phyloP scores from a whole-genome alignment of 495 filamentous ascomycete genomes.

The Filosporella fistucella region DNA sequence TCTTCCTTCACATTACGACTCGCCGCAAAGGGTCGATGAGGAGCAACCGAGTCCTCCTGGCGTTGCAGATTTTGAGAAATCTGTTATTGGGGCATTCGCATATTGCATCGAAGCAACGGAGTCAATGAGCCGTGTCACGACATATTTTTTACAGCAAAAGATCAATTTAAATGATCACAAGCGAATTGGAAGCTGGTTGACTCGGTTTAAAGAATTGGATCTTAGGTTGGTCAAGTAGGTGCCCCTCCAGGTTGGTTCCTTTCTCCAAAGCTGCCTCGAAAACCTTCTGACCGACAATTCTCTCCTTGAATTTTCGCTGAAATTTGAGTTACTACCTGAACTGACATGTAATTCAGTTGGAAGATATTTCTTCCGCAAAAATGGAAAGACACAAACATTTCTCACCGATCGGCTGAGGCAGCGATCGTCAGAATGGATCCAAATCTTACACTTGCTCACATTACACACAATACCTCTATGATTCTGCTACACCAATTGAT shows the following conservation, averaged over 20 bases:
- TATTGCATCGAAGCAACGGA: slow-evolving; percentile 39
- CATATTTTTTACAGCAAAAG: slow-evolving; percentile 33
- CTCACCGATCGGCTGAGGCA: slow-evolving; percentile 23
- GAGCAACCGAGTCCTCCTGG: background rate
- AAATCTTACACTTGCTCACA: slow-evolving; percentile 27
- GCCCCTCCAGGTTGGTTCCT: too few relatives aligned
- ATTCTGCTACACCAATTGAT: slow-evolving; percentile 40
- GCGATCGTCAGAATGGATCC: slow-evolving; percentile 31
- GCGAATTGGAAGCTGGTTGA: slow-evolving; percentile 34
- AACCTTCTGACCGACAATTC: too few relatives aligned
- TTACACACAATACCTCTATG: slow-evolving; percentile 41
- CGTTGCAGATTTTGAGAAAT: background rate
- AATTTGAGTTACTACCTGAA: too few relatives aligned
- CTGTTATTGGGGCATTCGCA: slow-evolving; percentile 34
- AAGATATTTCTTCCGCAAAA: slow-evolving; percentile 11
- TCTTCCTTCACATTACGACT: slow-evolving; percentile 1
- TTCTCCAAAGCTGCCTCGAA: too few relatives aligned
- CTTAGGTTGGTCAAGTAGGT: slow-evolving; percentile 32
- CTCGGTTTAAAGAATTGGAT: slow-evolving; percentile 39
- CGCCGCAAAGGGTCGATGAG: background rate
- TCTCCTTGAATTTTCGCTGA: too few relatives aligned
- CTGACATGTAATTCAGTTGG: slow-evolving; percentile 27
- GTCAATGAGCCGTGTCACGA: slow-evolving; percentile 31
- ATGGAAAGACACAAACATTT: slow-evolving; percentile 28
- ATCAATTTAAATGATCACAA: slow-evolving; percentile 28